phyloP scores from a whole-genome alignment of 192 early-diverging fungal species.

The Phlyctochytrium planicorne region DNA sequence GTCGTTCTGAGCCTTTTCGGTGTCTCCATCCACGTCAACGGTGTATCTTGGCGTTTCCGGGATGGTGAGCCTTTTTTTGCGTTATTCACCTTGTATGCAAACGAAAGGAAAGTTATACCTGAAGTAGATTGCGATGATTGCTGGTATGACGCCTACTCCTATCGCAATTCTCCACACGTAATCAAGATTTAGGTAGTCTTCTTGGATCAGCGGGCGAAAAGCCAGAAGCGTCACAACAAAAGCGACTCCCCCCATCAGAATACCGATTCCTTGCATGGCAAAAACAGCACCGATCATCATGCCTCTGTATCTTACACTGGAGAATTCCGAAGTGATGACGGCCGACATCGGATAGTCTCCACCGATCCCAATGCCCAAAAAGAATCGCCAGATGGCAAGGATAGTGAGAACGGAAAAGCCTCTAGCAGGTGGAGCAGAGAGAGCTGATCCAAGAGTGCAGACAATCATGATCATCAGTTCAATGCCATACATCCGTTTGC shows the following conservation, averaged over 20 bases:
- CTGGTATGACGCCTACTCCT: slow-evolving; percentile 77
- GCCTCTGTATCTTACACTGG: slow-evolving; percentile 68
- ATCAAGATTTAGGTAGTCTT: slow-evolving; percentile 58
- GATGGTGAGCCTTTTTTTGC: not conserved
- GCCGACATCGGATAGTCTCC: slow-evolving; percentile 88
- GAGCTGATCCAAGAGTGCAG: slow-evolving; percentile 71
- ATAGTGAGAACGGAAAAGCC: slow-evolving; percentile 64
- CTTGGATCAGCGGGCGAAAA: slow-evolving; percentile 62
- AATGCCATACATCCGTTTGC: slow-evolving; percentile 76
- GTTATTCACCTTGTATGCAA: not conserved
- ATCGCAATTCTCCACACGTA: slow-evolving; percentile 82
- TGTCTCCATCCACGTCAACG: slow-evolving; percentile 52
- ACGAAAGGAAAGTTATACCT: slow-evolving; percentile 62
- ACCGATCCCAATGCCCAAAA: slow-evolving; percentile 83
- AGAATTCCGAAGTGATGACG: slow-evolving; percentile 82
- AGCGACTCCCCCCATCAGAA: slow-evolving; percentile 67
- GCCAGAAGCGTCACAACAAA: slow-evolving; percentile 63
- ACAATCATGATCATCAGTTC: slow-evolving; percentile 79
- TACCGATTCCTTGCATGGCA: slow-evolving; percentile 88
- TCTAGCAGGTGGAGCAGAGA: slow-evolving; percentile 62
- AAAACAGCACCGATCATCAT: slow-evolving; percentile 79
- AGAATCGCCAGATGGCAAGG: slow-evolving; percentile 76
- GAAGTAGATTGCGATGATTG: slow-evolving; percentile 75
- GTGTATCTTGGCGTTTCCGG: slow-evolving; percentile 88
- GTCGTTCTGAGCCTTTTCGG: slow-evolving; percentile 43